Evolutionary conservation across 495 filamentous ascomycete genomes (phyloP), one percentile per base, ranked within the genome.

Genomic region (Bryoglossum gracile): DNA sequence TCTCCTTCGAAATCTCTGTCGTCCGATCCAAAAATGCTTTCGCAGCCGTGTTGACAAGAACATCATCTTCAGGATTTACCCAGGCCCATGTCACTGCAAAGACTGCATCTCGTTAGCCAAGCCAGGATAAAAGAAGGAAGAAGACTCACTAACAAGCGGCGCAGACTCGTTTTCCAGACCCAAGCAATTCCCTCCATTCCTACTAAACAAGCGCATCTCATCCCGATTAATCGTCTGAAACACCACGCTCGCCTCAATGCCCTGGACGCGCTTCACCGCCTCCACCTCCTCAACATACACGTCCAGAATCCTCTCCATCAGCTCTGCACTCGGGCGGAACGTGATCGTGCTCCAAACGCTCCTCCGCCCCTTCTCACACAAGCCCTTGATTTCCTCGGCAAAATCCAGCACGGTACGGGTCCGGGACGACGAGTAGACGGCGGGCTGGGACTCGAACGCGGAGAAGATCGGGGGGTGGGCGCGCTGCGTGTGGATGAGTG

Each of bases 141-240:
- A 30, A 30, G 13, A 30, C 26, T 30, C 26, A 13, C 26, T 30
- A 30, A 30, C 13, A 5, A 30, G 13, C 26, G 26, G 26, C 26
- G n/a, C n/a, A n/a, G n/a, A n/a, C 26, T 13, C 13, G 26, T 30
- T 30, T 13, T 30, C 26, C 26, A 30, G 26, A 30, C 26, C 26
- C 13, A 30, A 30, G 26, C 26, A 30, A 30, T 76, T 75, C 2
- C 71, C 74, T 2, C 72, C 74, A 34, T 59, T 60, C 36, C 67
- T 66, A 13, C 50, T 38, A 61, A 74, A 73, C 3, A 68, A 62
- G 3, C 60, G 47, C 13, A 70, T 63, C 26, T 65, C 63, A 4
- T 61, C 51, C 14, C 55, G 53, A 4, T 66, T 69, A 37, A 77
- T 64, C 10, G 58, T 61, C 43, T 77, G 71, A 38, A 68, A 62